Evolutionary conservation across 75 land plant genomes (phyloP).

Genomic region (Picea sitchensis): DNA sequence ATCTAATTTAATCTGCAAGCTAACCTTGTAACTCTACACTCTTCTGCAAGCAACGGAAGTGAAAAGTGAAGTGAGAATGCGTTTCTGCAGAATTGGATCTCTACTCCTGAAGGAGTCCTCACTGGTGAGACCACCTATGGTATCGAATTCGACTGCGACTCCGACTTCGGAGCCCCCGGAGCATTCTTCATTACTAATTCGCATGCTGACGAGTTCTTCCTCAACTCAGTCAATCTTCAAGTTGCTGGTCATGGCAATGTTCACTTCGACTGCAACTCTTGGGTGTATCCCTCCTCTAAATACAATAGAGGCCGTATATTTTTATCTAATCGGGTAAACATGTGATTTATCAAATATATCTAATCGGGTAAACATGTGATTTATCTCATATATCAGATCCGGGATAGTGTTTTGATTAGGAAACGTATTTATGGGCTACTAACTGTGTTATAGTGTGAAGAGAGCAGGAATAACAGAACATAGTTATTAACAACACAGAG

Average conservation of each 20-base stretch:
- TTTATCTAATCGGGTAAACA: constrained; percentile 18
- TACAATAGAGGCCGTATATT: too few relatives aligned
- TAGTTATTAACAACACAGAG: too few relatives aligned
- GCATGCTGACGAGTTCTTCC: constrained; percentile 17
- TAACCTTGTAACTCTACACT: too few relatives aligned
- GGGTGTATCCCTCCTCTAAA: too few relatives aligned
- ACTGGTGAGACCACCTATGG: constrained; percentile 6
- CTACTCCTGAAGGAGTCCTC: neutral
- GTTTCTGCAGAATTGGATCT: neutral
- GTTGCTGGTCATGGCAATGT: constrained; percentile 12
- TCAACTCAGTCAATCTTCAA: constrained; percentile 8
- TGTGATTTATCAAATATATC: too few relatives aligned
- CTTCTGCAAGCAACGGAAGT: neutral
- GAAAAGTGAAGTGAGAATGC: neutral
- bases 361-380: constrained; percentile 9
- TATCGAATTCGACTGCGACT: constrained; percentile 12
- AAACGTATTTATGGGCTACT: neutral
- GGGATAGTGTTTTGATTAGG: neutral
- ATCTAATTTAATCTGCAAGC: too few relatives aligned
- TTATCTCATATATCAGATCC: neutral
- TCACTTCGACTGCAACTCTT: constrained; percentile 17
- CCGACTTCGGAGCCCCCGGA: constrained; percentile 14
- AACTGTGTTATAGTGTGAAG: neutral
- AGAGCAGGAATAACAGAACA: too few relatives aligned
- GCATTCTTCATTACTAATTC: constrained; percentile 8